Evolutionary conservation across 345 rosid species (phyloP).

Genomic region (Cardamine chenopodiifolia): DNA sequence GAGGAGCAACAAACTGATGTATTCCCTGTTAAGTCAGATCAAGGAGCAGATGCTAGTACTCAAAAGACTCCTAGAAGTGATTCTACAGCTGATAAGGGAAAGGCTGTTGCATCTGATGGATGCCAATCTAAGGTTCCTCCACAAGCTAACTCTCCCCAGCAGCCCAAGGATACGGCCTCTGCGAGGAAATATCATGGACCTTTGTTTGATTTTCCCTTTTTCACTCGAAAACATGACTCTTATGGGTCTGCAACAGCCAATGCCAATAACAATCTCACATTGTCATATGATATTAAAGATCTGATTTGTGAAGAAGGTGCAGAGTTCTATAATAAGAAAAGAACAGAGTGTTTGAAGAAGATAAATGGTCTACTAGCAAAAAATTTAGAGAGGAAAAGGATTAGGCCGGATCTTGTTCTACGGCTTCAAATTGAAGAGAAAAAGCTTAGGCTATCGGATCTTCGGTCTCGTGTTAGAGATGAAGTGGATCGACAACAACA

Average conservation of each 20-base stretch:
- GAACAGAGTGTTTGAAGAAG: constrained; percentile 80
- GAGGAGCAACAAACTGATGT: constrained; percentile 74
- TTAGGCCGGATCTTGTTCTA: constrained; percentile 96
- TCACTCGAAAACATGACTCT: constrained; percentile 94
- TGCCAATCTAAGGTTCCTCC: constrained; percentile 68
- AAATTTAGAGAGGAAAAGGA: constrained; percentile 95
- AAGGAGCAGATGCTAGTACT: constrained; percentile 62
- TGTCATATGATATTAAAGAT: constrained; percentile 93
- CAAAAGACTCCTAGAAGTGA: constrained; percentile 68
- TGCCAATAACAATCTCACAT: constrained; percentile 70
- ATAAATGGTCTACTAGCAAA: constrained; percentile 76
- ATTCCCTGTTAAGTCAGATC: constrained; percentile 67
- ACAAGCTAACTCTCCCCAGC: constrained; percentile 63
- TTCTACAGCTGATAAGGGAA: constrained; percentile 68
- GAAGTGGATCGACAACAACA: constrained; percentile 95
- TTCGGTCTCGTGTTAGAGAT: constrained; percentile 87
- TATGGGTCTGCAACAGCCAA: constrained; percentile 73
- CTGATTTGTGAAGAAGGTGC: constrained; percentile 86
- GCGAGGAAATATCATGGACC: constrained; percentile 98
- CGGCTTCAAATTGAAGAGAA: constrained; percentile 97
- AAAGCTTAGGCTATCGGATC: constrained; percentile 74
- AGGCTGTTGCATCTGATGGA: constrained; percentile 72
- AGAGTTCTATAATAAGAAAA: constrained; percentile 75
- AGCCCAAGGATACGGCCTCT: constrained; percentile 72
- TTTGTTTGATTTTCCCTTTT: constrained; percentile 94